phyloP scores from a whole-genome alignment of 805 yeast genomes.

The Nakazawaea ishiwadae region DNA sequence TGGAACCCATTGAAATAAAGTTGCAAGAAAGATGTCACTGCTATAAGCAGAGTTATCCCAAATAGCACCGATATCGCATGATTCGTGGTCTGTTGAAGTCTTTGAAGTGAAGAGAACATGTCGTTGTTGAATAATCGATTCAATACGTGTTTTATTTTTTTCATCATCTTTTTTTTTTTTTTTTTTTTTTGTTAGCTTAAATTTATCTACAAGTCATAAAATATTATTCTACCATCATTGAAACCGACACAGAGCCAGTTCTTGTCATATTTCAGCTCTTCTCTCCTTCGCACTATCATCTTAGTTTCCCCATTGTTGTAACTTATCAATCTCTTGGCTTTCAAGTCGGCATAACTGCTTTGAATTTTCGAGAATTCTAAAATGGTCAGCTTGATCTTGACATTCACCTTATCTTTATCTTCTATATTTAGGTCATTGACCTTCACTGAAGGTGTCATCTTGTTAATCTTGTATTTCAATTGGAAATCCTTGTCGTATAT shows the following conservation, averaged over 20 bases:
- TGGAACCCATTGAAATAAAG: constrained; percentile 42
- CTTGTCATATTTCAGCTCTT: constrained; percentile 19
- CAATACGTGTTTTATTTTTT: too few species aligned
- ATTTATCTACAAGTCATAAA: constrained; percentile 16
- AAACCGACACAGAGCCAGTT: constrained; percentile 27
- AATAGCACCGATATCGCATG: constrained; percentile 48
- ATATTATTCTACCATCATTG: constrained; percentile 27
- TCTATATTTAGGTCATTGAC: constrained; percentile 11
- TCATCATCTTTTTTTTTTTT: not conserved
- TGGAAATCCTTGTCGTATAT: constrained; percentile 20
- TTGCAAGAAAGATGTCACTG: constrained; percentile 44
- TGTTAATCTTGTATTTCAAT: constrained; percentile 18
- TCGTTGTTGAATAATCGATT: not conserved
- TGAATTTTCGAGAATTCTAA: constrained; percentile 21
- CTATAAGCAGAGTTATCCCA: constrained; percentile 41
- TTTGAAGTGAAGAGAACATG: constrained; percentile 38
- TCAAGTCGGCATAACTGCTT: constrained; percentile 13
- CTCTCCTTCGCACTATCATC: constrained; percentile 25
- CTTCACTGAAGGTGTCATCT: constrained; percentile 21
- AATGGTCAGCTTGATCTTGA: constrained; percentile 17
- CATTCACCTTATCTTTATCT: constrained; percentile 13
- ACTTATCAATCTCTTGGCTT: constrained; percentile 8
- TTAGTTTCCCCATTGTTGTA: constrained; percentile 28
- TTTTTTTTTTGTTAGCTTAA: not conserved
- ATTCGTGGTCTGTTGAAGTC: constrained; percentile 48